Conservation (phyloP, 306 rosid genomes). For the Canavalia ensiformis region DNA sequence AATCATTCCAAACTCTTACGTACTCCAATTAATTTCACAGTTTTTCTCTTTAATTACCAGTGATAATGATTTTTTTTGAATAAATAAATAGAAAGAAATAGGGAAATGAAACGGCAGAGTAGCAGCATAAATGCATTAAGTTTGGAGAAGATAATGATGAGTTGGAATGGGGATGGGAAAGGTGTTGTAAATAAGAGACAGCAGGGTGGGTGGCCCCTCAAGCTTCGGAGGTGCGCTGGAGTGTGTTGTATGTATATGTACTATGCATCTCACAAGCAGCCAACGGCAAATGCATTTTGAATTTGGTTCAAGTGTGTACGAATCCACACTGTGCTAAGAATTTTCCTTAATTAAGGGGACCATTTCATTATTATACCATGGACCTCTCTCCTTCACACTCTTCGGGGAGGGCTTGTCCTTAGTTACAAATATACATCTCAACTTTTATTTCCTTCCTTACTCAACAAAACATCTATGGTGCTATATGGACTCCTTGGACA, state of each 20-base stretch:
- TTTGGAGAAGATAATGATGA: not conserved
- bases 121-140: too few relatives aligned
- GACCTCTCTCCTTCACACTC: not conserved
- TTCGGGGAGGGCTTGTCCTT: not conserved
- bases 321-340: conserved; percentile 3
- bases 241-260: not conserved
- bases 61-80: too few relatives aligned
- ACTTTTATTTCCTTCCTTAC: not conserved
- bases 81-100: too few relatives aligned
- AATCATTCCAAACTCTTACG: not conserved
- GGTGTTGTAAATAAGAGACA: not conserved
- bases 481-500: too few relatives aligned
- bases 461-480: too few relatives aligned
- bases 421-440: not conserved
- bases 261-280: not conserved
- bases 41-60: too few relatives aligned
- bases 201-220: conserved; percentile 18
- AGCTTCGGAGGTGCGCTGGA: not conserved
- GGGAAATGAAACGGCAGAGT: too few relatives aligned
- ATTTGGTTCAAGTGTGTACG: conserved; percentile 15
- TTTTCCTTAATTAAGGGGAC: conserved; percentile 33
- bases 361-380: conserved; percentile 36
- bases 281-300: conserved; percentile 18
- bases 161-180: not conserved
- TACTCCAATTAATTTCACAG: too few relatives aligned